Base-by-base conservation (phyloP, 768 basidiomycete species). In the Asterophora parasitica region DNA sequence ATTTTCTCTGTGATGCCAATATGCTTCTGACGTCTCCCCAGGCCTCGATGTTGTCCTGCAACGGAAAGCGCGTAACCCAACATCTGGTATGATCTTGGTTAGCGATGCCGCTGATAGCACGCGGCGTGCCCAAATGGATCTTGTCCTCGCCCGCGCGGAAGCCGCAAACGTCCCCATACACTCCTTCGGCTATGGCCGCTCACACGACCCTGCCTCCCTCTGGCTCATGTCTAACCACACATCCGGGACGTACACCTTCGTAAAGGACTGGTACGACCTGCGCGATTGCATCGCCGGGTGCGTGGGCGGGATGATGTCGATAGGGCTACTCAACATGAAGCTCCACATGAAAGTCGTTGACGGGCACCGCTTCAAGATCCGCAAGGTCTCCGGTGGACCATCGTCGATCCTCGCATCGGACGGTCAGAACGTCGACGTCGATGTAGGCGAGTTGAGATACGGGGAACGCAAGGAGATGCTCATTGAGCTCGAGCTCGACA, bases 221-320 rank as follows among this genome's bases (percentile, higher is more conserved):
- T 98, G 96, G 96, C 82, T 98, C 38, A 94, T 99, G 78, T 97
- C 94, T 8, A 98, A 97, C 65, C 93, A 98, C 65, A 97, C 96
- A 2, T 82, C 82, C 54, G 96, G 96, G 19, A 96, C 93, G 23
- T 98, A 98, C 70, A 97, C 94, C 4, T 99, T 96, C 58, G 92
- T 97, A 51, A 90, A 89, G 68, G 95, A 96, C 62, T 97, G 94
- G 88, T 94, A 97, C 63, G 91, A 97, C 64, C 82, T 98, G 26
- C 83, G 90, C 17, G 84, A 88, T 58, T 88, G 92, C 53, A 77
- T 99, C 27, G 92, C 94, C 4, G 96, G 96, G 4, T 92, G 92
- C 61, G 77, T 98, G 12, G 96, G 95, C 4, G 95, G 94, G 1
- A 87, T 98, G 83, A 88, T 97, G 85, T 91, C 88, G 23, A 93